A percentile compares a stretch with the other conserved stretches of the same genome.
These are phyloP conservation scores for Papiliotrema flavescens DNA, from an alignment of 1,284 basidiomycete species.

Conservation along the genomic window DNA sequence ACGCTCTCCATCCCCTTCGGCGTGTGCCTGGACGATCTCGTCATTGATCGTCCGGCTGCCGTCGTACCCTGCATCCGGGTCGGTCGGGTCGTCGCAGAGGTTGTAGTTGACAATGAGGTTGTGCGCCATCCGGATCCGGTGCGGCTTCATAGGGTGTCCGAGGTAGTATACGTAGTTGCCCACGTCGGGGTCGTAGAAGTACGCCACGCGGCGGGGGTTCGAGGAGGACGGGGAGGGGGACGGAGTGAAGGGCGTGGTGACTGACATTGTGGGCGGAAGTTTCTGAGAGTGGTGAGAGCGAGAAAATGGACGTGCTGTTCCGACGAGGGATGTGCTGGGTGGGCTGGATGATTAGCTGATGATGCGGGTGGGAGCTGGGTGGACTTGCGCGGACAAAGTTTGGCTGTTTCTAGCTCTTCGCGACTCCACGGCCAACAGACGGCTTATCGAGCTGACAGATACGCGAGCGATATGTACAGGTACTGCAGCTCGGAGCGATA, in stretches of 20 bases:
- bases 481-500: no score
- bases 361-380: no score
- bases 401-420: no score
- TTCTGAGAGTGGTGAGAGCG: background rate
- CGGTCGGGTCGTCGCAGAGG: slow-evolving; percentile 59
- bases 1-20: slow-evolving; percentile 93
- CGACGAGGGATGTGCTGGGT: no score
- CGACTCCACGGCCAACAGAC: no score
- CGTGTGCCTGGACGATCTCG: slow-evolving; percentile 14
- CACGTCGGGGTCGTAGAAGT: slow-evolving; percentile 97
- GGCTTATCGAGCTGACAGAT: no score
- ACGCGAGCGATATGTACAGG: no score
- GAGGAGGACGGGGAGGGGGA: slow-evolving; percentile 10
- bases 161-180: slow-evolving; percentile 65
- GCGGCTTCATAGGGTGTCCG: slow-evolving; percentile 78
- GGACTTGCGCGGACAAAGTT: no score
- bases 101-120: slow-evolving; percentile 99
- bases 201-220: slow-evolving; percentile 46
- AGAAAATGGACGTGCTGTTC: background rate
- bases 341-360: no score
- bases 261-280: background rate
- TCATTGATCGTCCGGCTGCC: slow-evolving; percentile 29
- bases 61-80: slow-evolving; percentile 42
- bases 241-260: background rate
- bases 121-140: slow-evolving; percentile 98